Conservation (phyloP, 2,329 filamentous ascomycete species). For the Chrysoporthe puriensis region DNA sequence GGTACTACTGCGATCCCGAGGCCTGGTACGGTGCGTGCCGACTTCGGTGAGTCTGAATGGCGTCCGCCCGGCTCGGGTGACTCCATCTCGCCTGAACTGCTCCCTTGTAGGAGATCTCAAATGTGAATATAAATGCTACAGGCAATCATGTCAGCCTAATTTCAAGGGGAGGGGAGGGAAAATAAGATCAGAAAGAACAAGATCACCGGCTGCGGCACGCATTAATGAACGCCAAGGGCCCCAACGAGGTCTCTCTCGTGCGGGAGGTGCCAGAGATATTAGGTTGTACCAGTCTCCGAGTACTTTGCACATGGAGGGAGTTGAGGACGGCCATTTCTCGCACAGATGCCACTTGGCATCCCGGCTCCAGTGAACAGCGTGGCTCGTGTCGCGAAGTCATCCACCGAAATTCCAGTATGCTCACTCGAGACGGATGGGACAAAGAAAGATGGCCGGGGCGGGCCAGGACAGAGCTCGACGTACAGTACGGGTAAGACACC, state of each 20-base stretch:
- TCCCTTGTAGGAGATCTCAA: neutral
- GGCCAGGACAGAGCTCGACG: neutral
- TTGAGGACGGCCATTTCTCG: neutral
- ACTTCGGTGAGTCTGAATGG: neutral
- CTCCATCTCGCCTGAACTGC: neutral
- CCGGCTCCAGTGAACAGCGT: neutral
- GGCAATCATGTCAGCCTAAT: neutral
- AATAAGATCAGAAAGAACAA: neutral
- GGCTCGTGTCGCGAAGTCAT: too few species aligned
- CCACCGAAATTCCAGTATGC: neutral
- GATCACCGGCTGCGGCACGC: neutral
- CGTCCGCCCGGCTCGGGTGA: neutral
- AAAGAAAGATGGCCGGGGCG: neutral
- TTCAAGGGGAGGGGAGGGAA: neutral
- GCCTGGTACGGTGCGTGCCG: conserved; percentile 9
- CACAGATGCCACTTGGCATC: neutral
- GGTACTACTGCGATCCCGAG: conserved; percentile 22
- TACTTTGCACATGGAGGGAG: neutral
- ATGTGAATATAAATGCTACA: neutral
- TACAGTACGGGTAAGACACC: neutral
- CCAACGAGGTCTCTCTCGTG: neutral
- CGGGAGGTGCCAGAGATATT: neutral
- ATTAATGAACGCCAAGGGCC: neutral
- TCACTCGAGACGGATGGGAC: neutral
- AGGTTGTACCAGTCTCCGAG: neutral